Evolutionary conservation across 306 rosid species (phyloP), one percentile per base, ranked within the genome.

Genomic region (Prunus davidiana): DNA sequence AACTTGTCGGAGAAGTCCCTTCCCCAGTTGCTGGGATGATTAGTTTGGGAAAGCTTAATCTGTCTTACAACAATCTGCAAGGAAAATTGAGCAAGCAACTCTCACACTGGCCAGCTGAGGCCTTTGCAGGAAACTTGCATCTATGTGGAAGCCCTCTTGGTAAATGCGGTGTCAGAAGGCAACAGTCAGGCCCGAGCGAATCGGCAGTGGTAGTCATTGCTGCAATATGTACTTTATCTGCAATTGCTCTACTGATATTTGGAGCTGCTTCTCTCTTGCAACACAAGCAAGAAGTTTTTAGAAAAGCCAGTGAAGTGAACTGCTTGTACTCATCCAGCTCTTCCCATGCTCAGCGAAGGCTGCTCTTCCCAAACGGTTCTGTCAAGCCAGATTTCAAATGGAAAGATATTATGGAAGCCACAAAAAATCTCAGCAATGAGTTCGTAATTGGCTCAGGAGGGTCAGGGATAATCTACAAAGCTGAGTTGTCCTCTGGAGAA

Each of bases 361-460:
- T 90, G 0, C 77, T 95, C 45, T 92, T 92, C 83, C 92, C 80
- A 41, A 87, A 89, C 24, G 85, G 84, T 34, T 83, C 86, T 46
- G 75, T 81, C 60, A 90, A 83, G 82, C 80, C 82, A 79, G 97
- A 90, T 67, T 78, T 92, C 81, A 80, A 67, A 80, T 90, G 97
- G 99, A 94, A 90, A 66, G 92, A 95, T 66, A 92, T 95, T 74
- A 90, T 95, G 96, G 91, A 85, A 49, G 97, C 96, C 58, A 95
- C 99, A 0, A 80, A 89, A 85, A 83, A 88, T 55, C 88, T 95
- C 66, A 88, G 95, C 43, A 88, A 87, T 5, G 90, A 92, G 79
- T 95, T 90, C 85, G 67, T 90, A 30, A 89, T 95, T 41, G 99
- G 99, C 6, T 85, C 97, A 1, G 99, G 99, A 64, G 97, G 99